phyloP scores from a whole-genome alignment of 2,329 filamentous ascomycete genomes.

The Penicillium freii region DNA sequence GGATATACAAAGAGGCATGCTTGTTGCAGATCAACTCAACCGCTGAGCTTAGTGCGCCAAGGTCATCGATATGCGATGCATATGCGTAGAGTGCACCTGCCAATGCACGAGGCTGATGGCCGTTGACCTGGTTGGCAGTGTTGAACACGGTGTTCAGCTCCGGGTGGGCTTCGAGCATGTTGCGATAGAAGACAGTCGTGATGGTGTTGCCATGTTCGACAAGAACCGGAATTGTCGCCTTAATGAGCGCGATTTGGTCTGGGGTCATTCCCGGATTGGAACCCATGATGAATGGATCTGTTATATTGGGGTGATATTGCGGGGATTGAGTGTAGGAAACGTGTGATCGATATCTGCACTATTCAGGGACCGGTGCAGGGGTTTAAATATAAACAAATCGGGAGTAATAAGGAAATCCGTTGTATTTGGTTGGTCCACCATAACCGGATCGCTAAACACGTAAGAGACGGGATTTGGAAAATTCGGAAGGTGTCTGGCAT shows the following conservation, averaged over 20 bases:
- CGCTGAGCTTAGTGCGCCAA: constrained; percentile 56
- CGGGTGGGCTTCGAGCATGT: constrained; percentile 64
- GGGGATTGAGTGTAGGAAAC: background rate
- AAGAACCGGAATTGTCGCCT: constrained; percentile 68
- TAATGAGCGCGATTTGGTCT: constrained; percentile 64
- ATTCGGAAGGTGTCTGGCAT: background rate
- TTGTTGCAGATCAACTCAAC: constrained; percentile 73
- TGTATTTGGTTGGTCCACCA: background rate
- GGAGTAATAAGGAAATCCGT: background rate
- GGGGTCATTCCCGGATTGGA: constrained; percentile 28
- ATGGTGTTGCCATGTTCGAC: constrained; percentile 66
- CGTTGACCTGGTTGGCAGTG: constrained; percentile 64
- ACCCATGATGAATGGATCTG: constrained; percentile 14
- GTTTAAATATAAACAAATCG: background rate
- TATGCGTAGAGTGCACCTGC: constrained; percentile 69
- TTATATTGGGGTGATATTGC: background rate
- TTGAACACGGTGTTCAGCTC: constrained; percentile 71
- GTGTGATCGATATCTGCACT: background rate
- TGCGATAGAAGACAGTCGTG: constrained; percentile 69
- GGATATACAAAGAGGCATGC: constrained; percentile 68
- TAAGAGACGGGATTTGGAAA: background rate
- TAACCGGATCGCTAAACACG: background rate
- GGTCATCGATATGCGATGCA: constrained; percentile 68
- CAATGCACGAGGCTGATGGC: constrained; percentile 67
- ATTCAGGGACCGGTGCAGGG: background rate